Evolutionary conservation across 441 rosid genomes (phyloP).

Genomic region (Erodium trifolium): DNA sequence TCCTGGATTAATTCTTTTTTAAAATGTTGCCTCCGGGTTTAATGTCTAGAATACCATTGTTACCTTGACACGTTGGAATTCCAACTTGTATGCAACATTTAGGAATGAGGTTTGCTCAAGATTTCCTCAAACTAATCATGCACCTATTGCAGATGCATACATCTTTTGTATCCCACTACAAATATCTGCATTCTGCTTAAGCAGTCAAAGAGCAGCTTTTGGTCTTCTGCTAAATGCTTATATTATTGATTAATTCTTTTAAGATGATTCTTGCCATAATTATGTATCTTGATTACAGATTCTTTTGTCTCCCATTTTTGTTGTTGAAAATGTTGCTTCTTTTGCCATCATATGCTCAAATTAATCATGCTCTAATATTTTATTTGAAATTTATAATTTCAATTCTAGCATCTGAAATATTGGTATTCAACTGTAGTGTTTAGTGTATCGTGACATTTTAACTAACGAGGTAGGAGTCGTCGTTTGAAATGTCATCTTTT

Average conservation of each 20-base stretch:
- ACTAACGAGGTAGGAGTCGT: no score
- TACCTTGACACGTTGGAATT: not conserved
- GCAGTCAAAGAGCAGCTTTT: not conserved
- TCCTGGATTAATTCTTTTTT: not conserved
- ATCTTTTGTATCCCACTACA: not conserved
- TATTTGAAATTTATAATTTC: not conserved
- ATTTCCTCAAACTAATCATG: not conserved
- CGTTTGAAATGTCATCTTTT: no score
- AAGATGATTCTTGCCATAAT: not conserved
- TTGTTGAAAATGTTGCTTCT: not conserved
- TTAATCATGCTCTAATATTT: not conserved
- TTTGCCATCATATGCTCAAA: not conserved
- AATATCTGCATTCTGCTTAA: not conserved
- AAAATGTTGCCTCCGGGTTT: not conserved
- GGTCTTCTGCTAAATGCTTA: not conserved
- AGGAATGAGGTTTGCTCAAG: not conserved
- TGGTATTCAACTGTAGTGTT: no score
- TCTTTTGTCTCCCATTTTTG: not conserved
- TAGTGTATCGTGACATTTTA: no score
- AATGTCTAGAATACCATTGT: conserved; percentile 1
- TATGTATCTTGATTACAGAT: not conserved
- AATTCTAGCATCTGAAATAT: no score
- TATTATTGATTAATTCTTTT: not conserved
- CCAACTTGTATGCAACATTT: not conserved
- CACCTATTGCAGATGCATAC: not conserved